Base-by-base conservation (phyloP, 306 rosid genomes). In the Rosa rugosa region DNA sequence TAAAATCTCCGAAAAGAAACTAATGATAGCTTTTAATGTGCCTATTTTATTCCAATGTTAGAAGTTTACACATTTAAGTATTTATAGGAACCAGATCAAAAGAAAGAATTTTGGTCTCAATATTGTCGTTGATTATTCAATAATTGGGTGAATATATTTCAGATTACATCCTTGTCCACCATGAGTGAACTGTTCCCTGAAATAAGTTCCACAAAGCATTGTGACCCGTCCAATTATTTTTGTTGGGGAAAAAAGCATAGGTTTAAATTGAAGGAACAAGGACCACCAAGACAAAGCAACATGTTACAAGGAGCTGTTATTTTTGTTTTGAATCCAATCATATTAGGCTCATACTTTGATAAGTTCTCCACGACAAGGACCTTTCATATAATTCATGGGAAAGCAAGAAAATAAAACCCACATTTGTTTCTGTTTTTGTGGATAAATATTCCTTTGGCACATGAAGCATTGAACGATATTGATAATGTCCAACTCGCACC, bases 201-300 rank as follows among this genome's bases (percentile, higher is more conserved):
- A 36, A 78, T 42, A 34, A 23, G 59, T 25, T 27, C 44, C 71
- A 11, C 62, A 57, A 40, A 57, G 50, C 70, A 70, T 8, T 41
- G 71, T 31, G 49, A 53, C 22, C 75, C 62, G 44, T 78, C 71
- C 60, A 44, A 70, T 74, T 65, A 51, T 23, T 65, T 65, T 66
- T 27, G 17, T 6, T 4, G 7, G 5, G 23, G 17, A 50, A 25
- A 27, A 80, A 73, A 40, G 13, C 12, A 60, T 62, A 38, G 31
- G 57, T 18, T 69, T 27, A 5, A 13, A 51, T 17, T 54, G 59
- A 54, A 53, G 79, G 64, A 34, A 59, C 60, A 44, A 54, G 79
- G 76, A 45, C 79, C 79, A 44, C 70, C 18, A 25, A 17, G 78
- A 60, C 70, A 60, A 42, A 12, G 44, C 3, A 65, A 75, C 78